A percentile compares a stretch with the other conserved stretches of the same genome.
These are phyloP conservation scores for Blakeslea trispora DNA, from an alignment of 371 early-diverging fungal genomes.

Conservation along the genomic window DNA sequence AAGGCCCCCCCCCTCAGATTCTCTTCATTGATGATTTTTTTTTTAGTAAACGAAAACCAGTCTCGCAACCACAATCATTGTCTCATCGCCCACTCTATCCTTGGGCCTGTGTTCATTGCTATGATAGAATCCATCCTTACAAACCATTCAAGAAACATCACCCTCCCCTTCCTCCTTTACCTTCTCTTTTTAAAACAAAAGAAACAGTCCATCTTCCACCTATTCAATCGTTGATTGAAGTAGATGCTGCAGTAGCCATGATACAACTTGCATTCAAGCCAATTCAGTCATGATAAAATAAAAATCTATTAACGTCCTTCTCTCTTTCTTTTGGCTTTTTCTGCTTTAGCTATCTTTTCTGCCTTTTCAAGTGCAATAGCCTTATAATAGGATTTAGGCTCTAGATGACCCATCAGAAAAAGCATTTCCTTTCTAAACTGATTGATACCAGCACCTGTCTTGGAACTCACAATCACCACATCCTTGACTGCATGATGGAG, in stretches of 20 bases:
- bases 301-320: constrained; percentile 1
- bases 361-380: constrained; percentile 12
- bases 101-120: too few relatives aligned
- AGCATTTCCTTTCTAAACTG: constrained; percentile 63
- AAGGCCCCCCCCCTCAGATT: too few relatives aligned
- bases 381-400: constrained; percentile 31
- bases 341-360: constrained; percentile 3
- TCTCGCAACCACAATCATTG: too few relatives aligned
- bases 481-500: constrained; percentile 54
- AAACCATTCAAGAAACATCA: too few relatives aligned
- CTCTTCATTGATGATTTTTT: too few relatives aligned
- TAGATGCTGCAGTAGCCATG: constrained; percentile 22
- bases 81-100: too few relatives aligned
- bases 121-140: too few relatives aligned
- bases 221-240: constrained; percentile 17
- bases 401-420: constrained; percentile 41
- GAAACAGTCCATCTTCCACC: constrained; percentile 25
- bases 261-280: constrained; percentile 10
- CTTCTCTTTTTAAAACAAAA: neutral
- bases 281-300: too few relatives aligned
- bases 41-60: neutral
- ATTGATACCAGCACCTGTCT: constrained; percentile 58
- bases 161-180: neutral
- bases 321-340: constrained; percentile 9
- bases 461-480: constrained; percentile 59